phyloP scores from a whole-genome alignment of 139 green algal genomes.

The Pseudopediastrum boryanum region DNA sequence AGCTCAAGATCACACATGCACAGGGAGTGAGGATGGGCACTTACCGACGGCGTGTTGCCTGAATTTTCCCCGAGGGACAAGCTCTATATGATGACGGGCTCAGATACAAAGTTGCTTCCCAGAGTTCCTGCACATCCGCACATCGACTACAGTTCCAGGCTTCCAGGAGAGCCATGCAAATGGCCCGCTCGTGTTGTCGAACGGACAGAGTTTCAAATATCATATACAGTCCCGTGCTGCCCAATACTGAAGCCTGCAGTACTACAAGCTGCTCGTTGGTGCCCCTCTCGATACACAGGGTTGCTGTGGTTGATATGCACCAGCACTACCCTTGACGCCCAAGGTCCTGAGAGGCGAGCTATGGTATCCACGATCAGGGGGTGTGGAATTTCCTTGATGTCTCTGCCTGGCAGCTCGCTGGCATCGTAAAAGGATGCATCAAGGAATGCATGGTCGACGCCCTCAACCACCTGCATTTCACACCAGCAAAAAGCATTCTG shows the following conservation, averaged over 20 bases:
- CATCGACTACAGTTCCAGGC: too few relatives aligned
- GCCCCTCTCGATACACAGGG: constrained; percentile 13
- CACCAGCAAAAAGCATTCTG: too few relatives aligned
- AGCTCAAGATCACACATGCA: too few relatives aligned
- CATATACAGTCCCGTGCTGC: neutral
- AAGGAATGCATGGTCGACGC: constrained; percentile 23
- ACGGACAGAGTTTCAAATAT: neutral
- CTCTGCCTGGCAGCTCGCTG: constrained; percentile 31
- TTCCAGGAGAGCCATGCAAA: too few relatives aligned
- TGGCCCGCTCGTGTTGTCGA: too few relatives aligned
- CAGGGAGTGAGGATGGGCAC: too few relatives aligned
- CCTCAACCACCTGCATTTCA: constrained; percentile 8
- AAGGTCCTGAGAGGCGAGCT: neutral
- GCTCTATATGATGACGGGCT: too few relatives aligned
- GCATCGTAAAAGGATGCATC: constrained; percentile 40
- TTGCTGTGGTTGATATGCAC: constrained; percentile 47
- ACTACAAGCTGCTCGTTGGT: neutral
- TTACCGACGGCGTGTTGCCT: too few relatives aligned
- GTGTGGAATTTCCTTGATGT: constrained; percentile 35
- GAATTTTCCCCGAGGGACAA: too few relatives aligned
- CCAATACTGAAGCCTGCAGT: constrained; percentile 6
- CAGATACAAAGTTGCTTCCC: too few relatives aligned
- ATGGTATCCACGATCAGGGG: constrained; percentile 32
- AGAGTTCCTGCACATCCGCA: too few relatives aligned
- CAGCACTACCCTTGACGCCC: constrained; percentile 15